These are phyloP conservation scores for Magnolia officinalis DNA, from an alignment of 164 flowering plant species.

Conservation along the genomic window DNA sequence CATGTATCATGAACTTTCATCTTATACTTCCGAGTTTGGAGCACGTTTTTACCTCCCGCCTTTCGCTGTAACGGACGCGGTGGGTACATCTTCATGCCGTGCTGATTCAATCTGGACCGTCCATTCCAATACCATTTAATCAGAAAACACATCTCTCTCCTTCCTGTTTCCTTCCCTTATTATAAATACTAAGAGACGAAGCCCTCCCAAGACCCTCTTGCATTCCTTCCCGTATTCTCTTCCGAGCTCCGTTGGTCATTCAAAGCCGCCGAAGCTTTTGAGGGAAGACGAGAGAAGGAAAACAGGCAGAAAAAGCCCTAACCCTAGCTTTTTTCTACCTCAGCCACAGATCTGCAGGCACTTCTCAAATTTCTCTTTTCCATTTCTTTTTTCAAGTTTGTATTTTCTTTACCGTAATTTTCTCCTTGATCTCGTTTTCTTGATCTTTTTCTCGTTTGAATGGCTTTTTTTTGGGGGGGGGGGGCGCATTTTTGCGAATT, in stretches of 20 bases:
- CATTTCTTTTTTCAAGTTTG: neutral
- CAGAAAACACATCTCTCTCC: neutral
- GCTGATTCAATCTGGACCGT: neutral
- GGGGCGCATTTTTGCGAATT: neutral
- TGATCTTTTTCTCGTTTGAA: neutral
- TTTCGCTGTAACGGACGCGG: too few relatives aligned
- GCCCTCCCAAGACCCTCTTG: neutral
- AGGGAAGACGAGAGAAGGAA: neutral
- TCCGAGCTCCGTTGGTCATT: neutral
- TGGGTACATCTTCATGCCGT: too few relatives aligned
- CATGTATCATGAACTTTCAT: too few relatives aligned
- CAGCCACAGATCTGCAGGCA: neutral
- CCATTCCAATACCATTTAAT: neutral
- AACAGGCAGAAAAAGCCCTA: neutral
- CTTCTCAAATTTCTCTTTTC: neutral
- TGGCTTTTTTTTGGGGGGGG: neutral
- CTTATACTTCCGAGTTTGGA: too few relatives aligned
- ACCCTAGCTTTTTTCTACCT: neutral
- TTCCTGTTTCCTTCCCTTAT: neutral
- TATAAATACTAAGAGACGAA: neutral
- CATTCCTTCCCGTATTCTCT: neutral
- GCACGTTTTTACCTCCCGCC: too few relatives aligned
- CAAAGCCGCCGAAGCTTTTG: neutral
- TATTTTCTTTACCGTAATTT: neutral
- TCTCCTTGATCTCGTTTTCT: neutral